Percentiles rank a stretch among this genome's conserved stretches.
Conservation (phyloP, 148 eudicot genomes). For the Limonium bicolor region DNA sequence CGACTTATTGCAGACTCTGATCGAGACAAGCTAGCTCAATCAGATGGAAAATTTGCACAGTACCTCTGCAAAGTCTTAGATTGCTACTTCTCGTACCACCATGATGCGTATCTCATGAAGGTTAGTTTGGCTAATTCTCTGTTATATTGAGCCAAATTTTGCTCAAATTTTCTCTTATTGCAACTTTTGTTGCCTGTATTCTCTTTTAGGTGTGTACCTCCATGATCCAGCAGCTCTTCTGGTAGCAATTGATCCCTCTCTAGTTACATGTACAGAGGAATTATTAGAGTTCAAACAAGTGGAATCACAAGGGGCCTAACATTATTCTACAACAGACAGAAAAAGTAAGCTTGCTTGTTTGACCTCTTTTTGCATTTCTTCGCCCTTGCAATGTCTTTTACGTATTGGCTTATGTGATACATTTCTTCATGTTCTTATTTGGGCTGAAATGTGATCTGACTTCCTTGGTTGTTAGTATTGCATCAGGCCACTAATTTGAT, state of each 20-base stretch:
- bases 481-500: no score
- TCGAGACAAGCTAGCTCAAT: constrained; percentile 48
- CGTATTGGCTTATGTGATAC: no score
- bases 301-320: constrained; percentile 91
- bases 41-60: constrained; percentile 50
- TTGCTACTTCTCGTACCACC: constrained; percentile 63
- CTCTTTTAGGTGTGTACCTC: constrained; percentile 72
- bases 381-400: no score
- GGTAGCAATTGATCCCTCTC: constrained; percentile 83
- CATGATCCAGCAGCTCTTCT: constrained; percentile 83
- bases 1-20: constrained; percentile 40
- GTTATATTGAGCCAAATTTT: not conserved
- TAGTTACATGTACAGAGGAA: constrained; percentile 77
- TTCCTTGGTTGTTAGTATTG: no score
- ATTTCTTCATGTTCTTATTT: no score
- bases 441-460: no score
- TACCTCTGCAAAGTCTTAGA: constrained; percentile 80
- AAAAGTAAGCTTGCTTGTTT: constrained; percentile 63
- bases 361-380: no score
- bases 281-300: constrained; percentile 63
- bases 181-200: constrained; percentile 7
- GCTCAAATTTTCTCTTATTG: constrained; percentile 6
- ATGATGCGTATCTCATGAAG: constrained; percentile 63
- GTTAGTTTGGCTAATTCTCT: constrained; percentile 14
- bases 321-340: constrained; percentile 65